Conservation (phyloP, 768 basidiomycete species). For the Psilocybe cubensis region DNA sequence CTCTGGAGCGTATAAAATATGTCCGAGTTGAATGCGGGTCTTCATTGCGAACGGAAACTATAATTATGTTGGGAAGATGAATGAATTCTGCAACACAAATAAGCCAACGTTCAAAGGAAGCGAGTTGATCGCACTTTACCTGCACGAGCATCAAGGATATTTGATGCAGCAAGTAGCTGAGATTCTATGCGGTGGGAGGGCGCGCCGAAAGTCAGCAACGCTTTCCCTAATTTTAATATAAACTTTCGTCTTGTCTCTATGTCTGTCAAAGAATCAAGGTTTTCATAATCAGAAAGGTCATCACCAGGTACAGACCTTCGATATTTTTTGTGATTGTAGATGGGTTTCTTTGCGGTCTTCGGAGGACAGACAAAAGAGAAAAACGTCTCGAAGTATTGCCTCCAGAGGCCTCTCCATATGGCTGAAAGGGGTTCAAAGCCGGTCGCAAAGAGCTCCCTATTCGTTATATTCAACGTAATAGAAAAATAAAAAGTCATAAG, state of each 20-base stretch:
- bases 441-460: slow-evolving; percentile 10
- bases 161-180: slow-evolving; percentile 79
- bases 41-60: slow-evolving; percentile 82
- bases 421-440: slow-evolving; percentile 12
- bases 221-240: slow-evolving; percentile 84
- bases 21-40: slow-evolving; percentile 74
- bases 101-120: neutral
- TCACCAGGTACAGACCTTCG: slow-evolving; percentile 38
- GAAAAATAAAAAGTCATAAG: neutral
- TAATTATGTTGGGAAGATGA: slow-evolving; percentile 77
- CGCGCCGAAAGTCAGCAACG: slow-evolving; percentile 90
- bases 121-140: slow-evolving; percentile 33
- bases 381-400: slow-evolving; percentile 20
- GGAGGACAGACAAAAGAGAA: slow-evolving; percentile 23
- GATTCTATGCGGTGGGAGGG: slow-evolving; percentile 93
- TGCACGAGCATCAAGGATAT: slow-evolving; percentile 77
- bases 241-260: slow-evolving; percentile 64
- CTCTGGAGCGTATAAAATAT: slow-evolving; percentile 83
- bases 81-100: slow-evolving; percentile 61
- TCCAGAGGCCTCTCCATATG: neutral
- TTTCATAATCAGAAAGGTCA: neutral
- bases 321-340: slow-evolving; percentile 46
- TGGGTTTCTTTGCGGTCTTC: slow-evolving; percentile 32
- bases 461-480: neutral
- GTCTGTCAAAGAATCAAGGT: slow-evolving; percentile 33